Percentiles rank a stretch among this genome's conserved stretches.
These are phyloP conservation scores for Chalciporus chontae DNA, from an alignment of 768 basidiomycete genomes.

Conservation along the genomic window DNA sequence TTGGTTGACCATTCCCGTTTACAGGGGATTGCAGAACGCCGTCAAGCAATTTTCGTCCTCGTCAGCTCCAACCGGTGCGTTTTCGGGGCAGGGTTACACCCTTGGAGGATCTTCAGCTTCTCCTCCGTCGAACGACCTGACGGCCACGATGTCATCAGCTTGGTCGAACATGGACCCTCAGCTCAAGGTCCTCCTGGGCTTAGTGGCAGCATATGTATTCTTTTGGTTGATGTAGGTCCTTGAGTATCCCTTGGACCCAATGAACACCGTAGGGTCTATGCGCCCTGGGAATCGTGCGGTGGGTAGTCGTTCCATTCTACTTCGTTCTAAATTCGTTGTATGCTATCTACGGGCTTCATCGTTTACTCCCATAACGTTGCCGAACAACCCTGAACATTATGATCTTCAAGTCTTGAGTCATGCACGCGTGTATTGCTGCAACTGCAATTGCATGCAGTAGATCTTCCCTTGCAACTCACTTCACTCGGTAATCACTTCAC, in stretches of 20 bases:
- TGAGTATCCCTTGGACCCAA: background rate
- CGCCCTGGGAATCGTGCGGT: background rate
- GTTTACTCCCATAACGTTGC: background rate
- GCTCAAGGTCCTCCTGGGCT: constrained; percentile 57
- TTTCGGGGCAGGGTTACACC: constrained; percentile 72
- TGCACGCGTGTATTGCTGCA: background rate
- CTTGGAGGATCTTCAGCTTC: constrained; percentile 49
- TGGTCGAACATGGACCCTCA: constrained; percentile 62
- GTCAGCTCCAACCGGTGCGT: constrained; percentile 41
- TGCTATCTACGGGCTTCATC: background rate
- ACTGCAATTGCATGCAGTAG: too few relatives aligned
- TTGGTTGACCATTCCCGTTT: constrained; percentile 1
- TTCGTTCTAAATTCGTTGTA: background rate
- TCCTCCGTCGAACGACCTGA: constrained; percentile 33
- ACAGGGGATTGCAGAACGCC: constrained; percentile 59
- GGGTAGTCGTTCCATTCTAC: background rate
- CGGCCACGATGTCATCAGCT: constrained; percentile 33
- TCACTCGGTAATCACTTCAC: too few relatives aligned
- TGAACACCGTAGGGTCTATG: background rate
- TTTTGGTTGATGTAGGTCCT: constrained; percentile 40
- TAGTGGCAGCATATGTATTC: constrained; percentile 61
- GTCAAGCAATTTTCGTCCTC: constrained; percentile 49
- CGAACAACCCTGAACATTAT: too few relatives aligned
- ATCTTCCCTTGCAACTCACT: too few relatives aligned
- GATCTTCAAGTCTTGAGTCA: background rate